phyloP scores from a whole-genome alignment of 441 rosid species.

The Eutrema salsugineum region DNA sequence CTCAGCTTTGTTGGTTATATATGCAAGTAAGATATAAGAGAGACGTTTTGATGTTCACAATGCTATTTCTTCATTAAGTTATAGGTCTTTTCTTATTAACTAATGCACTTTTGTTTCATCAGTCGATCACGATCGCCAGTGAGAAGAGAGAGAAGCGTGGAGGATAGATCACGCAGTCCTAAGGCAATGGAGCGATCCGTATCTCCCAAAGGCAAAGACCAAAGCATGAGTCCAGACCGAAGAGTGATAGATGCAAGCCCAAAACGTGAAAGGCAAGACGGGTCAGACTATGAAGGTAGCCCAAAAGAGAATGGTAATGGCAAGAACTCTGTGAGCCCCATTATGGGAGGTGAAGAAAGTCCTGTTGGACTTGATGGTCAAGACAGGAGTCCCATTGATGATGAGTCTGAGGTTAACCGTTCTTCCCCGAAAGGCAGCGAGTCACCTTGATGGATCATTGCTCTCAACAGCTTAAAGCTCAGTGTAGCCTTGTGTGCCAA shows the following conservation, averaged over 20 bases:
- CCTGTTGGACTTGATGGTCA: conserved; percentile 42
- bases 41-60: neutral
- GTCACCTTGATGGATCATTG: conserved; percentile 41
- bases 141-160: conserved; percentile 46
- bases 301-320: conserved; percentile 39
- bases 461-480: neutral
- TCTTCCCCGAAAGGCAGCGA: conserved; percentile 50
- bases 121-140: conserved; percentile 63
- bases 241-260: conserved; percentile 41
- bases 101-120: neutral
- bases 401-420: conserved; percentile 40
- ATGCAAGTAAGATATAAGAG: neutral
- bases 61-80: neutral
- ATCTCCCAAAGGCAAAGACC: conserved; percentile 44
- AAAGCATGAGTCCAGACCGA: conserved; percentile 40
- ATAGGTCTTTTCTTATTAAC: neutral
- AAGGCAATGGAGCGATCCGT: conserved; percentile 40
- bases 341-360: conserved; percentile 34
- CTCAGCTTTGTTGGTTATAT: too few species aligned
- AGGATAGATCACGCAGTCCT: conserved; percentile 53
- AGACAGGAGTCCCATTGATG: conserved; percentile 52
- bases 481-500: neutral
- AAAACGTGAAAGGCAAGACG: conserved; percentile 22
- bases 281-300: conserved; percentile 33
- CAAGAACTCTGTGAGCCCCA: conserved; percentile 37